phyloP scores from a whole-genome alignment of 148 eudicot species.

The Rheum nobile region DNA sequence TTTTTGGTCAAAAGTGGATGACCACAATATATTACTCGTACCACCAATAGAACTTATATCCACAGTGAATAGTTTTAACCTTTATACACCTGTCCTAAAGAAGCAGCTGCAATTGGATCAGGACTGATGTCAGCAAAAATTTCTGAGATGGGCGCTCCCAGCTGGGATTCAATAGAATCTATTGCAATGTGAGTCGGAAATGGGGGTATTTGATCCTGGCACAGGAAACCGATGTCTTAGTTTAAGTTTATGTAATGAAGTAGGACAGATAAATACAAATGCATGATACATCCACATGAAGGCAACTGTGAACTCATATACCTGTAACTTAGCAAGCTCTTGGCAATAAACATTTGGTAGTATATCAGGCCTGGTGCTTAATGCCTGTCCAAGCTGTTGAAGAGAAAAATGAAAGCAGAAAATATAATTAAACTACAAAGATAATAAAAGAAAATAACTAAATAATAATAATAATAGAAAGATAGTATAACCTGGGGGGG shows the following conservation, averaged over 20 bases:
- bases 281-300: constrained; percentile 1
- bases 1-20: too few species aligned
- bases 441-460: background rate
- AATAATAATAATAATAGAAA: background rate
- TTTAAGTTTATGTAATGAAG: constrained; percentile 3
- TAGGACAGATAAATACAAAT: constrained; percentile 1
- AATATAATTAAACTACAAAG: background rate
- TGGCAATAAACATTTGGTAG: constrained; percentile 75
- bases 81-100: constrained; percentile 97
- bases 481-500: background rate
- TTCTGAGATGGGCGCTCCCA: constrained; percentile 70
- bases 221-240: background rate
- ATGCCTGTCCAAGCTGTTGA: constrained; percentile 89
- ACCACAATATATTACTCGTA: background rate
- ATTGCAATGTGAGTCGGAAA: constrained; percentile 73
- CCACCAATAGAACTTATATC: background rate
- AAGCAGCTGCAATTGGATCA: constrained; percentile 94
- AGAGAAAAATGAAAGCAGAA: constrained; percentile 8
- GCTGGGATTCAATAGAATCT: constrained; percentile 75
- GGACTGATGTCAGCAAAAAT: constrained; percentile 88
- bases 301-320: constrained; percentile 9
- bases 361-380: constrained; percentile 97
- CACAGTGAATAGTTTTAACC: constrained; percentile 33
- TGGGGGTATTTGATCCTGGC: constrained; percentile 96
- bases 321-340: constrained; percentile 94